Conservation (phyloP, 2,329 filamentous ascomycete genomes). For the Aspergillus viridinutans region DNA sequence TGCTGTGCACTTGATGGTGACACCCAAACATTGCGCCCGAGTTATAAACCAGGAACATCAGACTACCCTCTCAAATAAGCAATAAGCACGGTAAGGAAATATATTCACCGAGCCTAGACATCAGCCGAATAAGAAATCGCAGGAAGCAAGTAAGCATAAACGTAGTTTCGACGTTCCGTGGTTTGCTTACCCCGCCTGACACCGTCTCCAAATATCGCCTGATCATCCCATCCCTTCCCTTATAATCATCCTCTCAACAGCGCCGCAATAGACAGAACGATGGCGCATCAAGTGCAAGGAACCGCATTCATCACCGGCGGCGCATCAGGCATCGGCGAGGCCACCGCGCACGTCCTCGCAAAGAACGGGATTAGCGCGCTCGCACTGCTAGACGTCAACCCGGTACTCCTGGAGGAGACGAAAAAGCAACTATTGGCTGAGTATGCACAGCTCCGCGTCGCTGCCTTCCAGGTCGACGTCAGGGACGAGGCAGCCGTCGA, state of each 20-base stretch:
- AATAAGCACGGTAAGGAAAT: neutral
- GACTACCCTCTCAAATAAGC: too few species aligned
- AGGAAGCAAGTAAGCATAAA: too few species aligned
- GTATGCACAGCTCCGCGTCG: conserved; percentile 41
- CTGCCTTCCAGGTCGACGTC: conserved; percentile 46
- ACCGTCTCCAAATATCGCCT: too few species aligned
- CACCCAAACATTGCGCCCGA: neutral
- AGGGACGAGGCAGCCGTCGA: conserved; percentile 42
- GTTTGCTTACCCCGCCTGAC: too few species aligned
- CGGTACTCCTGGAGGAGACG: conserved; percentile 31
- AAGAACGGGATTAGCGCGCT: conserved; percentile 46
- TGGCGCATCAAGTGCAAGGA: conserved; percentile 19
- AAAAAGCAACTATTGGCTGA: conserved; percentile 26
- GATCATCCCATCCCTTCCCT: neutral
- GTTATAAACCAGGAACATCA: neutral
- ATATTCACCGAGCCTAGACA: neutral
- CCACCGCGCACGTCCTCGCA: conserved; percentile 48
- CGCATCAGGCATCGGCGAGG: conserved; percentile 50
- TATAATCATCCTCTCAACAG: neutral
- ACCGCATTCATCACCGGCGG: conserved; percentile 25
- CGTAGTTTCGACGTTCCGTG: too few species aligned
- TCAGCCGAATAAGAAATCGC: too few species aligned
- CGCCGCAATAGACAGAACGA: neutral
- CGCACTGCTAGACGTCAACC: conserved; percentile 50
- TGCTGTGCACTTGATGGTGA: too few species aligned